Percentiles rank a stretch among this genome's conserved stretches.
phyloP scores from a whole-genome alignment of 179 eudicot genomes.

The Spergularia azorica region DNA sequence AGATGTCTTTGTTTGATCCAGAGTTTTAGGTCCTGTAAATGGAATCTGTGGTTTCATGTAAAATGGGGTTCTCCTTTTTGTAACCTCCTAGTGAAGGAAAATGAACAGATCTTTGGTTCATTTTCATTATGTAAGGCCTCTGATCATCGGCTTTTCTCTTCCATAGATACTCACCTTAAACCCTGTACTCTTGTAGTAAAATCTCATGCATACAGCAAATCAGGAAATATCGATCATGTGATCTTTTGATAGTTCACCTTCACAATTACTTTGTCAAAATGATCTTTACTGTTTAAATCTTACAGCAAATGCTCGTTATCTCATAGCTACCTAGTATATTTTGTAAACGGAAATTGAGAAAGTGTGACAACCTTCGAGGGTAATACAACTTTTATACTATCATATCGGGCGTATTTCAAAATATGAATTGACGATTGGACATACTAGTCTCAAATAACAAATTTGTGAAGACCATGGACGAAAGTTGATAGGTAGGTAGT shows the following conservation, averaged over 20 bases:
- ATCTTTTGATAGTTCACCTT: not conserved
- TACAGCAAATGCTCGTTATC: no score
- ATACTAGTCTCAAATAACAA: no score
- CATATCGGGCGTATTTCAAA: no score
- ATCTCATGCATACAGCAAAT: not conserved
- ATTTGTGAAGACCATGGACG: no score
- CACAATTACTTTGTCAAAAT: not conserved
- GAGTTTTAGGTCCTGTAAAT: slow-evolving; percentile 23
- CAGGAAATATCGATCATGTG: slow-evolving; percentile 3
- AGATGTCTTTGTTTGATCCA: not conserved
- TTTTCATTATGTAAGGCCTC: not conserved
- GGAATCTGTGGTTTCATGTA: slow-evolving; percentile 17
- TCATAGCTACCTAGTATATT: no score
- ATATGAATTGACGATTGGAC: no score
- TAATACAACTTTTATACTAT: not conserved
- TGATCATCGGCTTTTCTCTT: not conserved
- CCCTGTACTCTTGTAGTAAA: not conserved
- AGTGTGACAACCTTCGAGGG: not conserved
- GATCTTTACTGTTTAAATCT: not conserved
- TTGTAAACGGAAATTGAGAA: not conserved
- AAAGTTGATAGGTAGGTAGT: no score
- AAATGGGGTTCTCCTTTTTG: not conserved
- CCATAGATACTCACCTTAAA: not conserved
- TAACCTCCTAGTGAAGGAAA: slow-evolving; percentile 23
- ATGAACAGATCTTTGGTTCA: slow-evolving; percentile 13